Evolutionary conservation across 164 flowering plant genomes (phyloP), one percentile per base, ranked within the genome.

Genomic region (Annona squamosa): DNA sequence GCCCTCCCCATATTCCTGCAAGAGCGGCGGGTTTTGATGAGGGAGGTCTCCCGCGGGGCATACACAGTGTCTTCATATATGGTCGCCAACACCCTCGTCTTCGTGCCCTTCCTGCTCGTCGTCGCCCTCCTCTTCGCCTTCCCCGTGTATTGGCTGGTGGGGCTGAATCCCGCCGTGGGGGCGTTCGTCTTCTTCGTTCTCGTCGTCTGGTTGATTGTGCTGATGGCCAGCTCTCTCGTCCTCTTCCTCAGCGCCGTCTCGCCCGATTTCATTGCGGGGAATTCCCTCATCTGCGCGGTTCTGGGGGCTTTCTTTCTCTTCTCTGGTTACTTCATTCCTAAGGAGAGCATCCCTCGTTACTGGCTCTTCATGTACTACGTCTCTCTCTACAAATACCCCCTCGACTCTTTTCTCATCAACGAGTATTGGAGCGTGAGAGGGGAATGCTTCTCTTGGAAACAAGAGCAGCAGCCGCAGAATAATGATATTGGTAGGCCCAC

Each of bases 321-420:
- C 85, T 93, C 99, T 0, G 98, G 99, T 63, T 95, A 95, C 81
- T 93, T 95, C 88, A 95, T 95, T 65, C 96, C 97, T 0, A 92
- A 86, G 71, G 96, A 92, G 52, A 84, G 72, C 80, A 90, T 95
- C 46, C 99, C 98, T 17, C 91, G 89, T 65, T 90, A 89, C 67
- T 95, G 98, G 98, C 52, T 92, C 0, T 91, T 92, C 87, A 95
- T 92, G 99, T 91, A 92, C 84, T 92, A 92, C 71, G 85, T 87
- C 16, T 91, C 97, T 1, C 83, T 95, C 2, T 92, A 91, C 68
- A 83, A 90, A 79, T 92, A 95, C 73, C 99, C 98, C 10, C 79
- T 92, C 83, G 99, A 95, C 63, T 74, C 84, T 3, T 77, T 90
- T 48, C 80, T 95, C 4, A 82, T 84, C 5, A 95, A 92, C 68